phyloP scores from a whole-genome alignment of 306 rosid species.

The Quercus bicolor region DNA sequence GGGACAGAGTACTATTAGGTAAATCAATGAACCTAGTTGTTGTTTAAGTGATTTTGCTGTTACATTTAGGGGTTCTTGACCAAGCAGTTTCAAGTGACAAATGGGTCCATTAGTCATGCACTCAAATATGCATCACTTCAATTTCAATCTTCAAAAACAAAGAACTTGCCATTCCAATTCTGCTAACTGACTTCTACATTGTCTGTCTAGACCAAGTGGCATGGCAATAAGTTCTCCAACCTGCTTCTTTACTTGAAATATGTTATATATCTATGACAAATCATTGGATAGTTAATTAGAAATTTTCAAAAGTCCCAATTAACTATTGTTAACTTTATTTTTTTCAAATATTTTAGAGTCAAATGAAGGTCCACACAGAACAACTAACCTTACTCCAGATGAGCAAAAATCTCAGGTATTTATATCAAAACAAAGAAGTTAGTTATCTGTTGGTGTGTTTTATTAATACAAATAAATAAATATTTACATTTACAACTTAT shows the following conservation, averaged over 20 bases:
- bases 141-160: background rate
- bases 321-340: background rate
- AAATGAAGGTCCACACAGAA: slow-evolving; percentile 84
- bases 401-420: slow-evolving; percentile 89
- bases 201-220: background rate
- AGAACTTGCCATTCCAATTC: background rate
- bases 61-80: background rate
- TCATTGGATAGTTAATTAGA: background rate
- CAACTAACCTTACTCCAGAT: slow-evolving; percentile 35
- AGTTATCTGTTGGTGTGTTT: background rate
- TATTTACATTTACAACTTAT: no score
- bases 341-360: slow-evolving; percentile 41
- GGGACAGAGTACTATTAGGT: background rate
- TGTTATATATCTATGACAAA: background rate
- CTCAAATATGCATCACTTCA: background rate
- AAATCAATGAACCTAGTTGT: background rate
- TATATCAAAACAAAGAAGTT: slow-evolving; percentile 4
- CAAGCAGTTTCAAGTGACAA: background rate
- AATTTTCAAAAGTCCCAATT: slow-evolving; percentile 7
- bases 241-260: background rate
- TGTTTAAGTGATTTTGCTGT: background rate
- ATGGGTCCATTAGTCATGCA: background rate
- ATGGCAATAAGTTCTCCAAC: background rate
- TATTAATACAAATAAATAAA: no score
- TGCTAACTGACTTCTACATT: no score